phyloP scores from a whole-genome alignment of 1,284 basidiomycete genomes.

The Apiotrichum porosum region DNA sequence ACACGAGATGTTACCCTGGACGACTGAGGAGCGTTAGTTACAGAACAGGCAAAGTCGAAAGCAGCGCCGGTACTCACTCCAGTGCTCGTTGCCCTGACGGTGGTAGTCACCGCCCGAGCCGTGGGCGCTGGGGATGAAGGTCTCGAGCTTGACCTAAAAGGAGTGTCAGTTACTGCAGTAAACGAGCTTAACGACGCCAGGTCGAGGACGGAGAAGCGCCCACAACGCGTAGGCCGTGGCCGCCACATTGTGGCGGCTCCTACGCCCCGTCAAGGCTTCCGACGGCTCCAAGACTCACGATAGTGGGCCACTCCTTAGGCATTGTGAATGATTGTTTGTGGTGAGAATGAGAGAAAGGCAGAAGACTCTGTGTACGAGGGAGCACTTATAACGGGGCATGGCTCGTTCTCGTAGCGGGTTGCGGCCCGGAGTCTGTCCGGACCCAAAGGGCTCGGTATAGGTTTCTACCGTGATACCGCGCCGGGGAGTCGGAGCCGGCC shows the following conservation, averaged over 20 bases:
- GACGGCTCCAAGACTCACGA: too few species aligned
- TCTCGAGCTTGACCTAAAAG: constrained; percentile 48
- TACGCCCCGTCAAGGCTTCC: too few species aligned
- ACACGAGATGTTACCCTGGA: constrained; percentile 47
- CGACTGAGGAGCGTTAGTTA: constrained; percentile 25
- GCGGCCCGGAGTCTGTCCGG: too few species aligned
- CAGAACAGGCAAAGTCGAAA: too few species aligned
- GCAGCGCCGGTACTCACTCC: constrained; percentile 33
- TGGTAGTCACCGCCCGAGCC: constrained; percentile 56
- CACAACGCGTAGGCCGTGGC: neutral
- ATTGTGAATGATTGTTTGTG: constrained; percentile 9
- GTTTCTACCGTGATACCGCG: too few species aligned
- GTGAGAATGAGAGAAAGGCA: too few species aligned
- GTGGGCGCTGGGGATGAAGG: constrained; percentile 48
- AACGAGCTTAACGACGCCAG: neutral
- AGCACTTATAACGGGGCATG: too few species aligned
- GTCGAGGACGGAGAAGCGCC: neutral
- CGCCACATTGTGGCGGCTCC: neutral
- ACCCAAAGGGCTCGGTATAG: too few species aligned
- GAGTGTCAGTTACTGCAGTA: neutral
- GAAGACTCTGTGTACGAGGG: too few species aligned
- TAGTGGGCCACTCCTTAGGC: constrained; percentile 19
- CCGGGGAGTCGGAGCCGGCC: too few species aligned
- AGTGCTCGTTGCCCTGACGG: constrained; percentile 45
- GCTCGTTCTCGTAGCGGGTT: too few species aligned